Evolutionary conservation across 192 early-diverging fungal genomes (phyloP), one percentile per base, ranked within the genome.

Genomic region (Coemansia reversa): DNA sequence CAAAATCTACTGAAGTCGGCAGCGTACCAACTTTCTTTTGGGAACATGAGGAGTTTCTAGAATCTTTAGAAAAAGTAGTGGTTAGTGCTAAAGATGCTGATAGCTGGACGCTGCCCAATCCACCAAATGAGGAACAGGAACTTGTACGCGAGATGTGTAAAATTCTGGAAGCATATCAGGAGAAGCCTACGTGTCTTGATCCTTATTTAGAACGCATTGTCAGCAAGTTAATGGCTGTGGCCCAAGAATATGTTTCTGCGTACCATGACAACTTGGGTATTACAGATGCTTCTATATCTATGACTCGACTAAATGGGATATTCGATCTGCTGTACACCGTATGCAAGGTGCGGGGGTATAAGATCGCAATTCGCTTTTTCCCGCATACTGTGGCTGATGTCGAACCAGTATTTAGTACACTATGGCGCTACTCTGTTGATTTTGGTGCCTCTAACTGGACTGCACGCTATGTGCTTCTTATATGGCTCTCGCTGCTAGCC

Each of bases 401-500:
- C 6, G 96, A 97, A 66, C 94, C 94, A 0, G 84, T 87, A n/a
- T 85, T 95, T 65, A 82, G 81, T n/a, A 87, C 92, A 51, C 70
- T 94, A 8, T 70, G 79, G 70, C 45, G 24, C 20, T 58, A 65
- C 39, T 52, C 69, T 12, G 22, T 51, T 52, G 23, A 61, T 23
- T 49, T 25, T 19, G 23, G 45, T 7, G 28, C 30, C 14, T 65
- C 70, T 7, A 52, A 48, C 42, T 99, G 97, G 97, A 87, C 89
- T 24, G 84, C 85, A 1, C 86, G 93, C 14, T 98, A 93, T 62
- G 74, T 95, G 16, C 75, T 91, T 16, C 67, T 96, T 22, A 84
- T 99, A 12, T 98, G 96, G 95, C 79, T 98, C 14, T 96, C 95
- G 8, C 84, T 97, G n/a, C 84, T 98, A 70, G 87, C 86, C 53